Base-by-base conservation (phyloP, 495 filamentous ascomycete species). In the Gamarada debralockiae region DNA sequence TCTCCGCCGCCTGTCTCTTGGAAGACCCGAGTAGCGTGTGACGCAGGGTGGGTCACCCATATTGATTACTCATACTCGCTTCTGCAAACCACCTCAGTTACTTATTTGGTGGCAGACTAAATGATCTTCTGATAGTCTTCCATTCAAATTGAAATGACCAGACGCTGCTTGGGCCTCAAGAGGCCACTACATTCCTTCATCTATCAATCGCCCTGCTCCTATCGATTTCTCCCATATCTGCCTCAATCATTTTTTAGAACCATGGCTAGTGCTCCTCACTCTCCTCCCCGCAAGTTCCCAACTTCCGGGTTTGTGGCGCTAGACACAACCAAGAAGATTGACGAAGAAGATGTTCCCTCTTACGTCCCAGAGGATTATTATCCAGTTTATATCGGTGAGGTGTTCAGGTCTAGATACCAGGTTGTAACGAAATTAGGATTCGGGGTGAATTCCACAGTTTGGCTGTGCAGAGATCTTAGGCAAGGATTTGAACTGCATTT, bases 401-500 rank as follows among this genome's bases (percentile, higher is more conserved):
- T 77, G 13, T 65, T 73, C 45, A 45, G 68, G 31, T 62, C 65
- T 42, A 70, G 68, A 31, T 82, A 81, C 52, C 62, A 76, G 53
- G 64, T 80, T 33, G 51, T 75, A 3, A 70, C 69, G 5, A 82
- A 82, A 60, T 68, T 81, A 31, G 78, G 80, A 14, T 81, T 70
- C 53, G 78, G 78, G 34, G 54, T 73, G 7, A 69, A 66, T 39
- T 82, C 78, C 20, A 82, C 77, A 5, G 73, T 69, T 12, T 80
- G 76, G 77, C 67, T 82, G 22, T 72, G 70, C 45, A 68, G 69
- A 24, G 76, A 80, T 68, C 65, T 81, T 44, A 60, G 66, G 71
- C 71, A 66, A 58, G 70, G 50, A 58, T 31, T 41, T 53, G 31
- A 46, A 53, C 50, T 49, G 17, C 41, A 48, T 53, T 25, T 49